phyloP scores from a whole-genome alignment of 106 monocot genomes.

The Hemerocallis citrina region DNA sequence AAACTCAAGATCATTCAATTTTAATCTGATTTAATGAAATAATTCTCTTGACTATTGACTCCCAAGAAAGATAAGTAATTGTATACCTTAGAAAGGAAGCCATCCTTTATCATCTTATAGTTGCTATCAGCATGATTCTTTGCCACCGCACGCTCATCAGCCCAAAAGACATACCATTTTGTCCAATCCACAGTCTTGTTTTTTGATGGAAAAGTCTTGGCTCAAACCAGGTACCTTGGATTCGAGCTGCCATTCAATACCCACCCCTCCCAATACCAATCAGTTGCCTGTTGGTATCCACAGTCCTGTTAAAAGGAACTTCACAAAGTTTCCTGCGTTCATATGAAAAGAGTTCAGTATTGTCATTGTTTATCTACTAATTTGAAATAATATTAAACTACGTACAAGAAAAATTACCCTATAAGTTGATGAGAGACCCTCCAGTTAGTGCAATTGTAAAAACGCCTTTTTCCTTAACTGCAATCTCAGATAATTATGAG shows the following conservation, averaged over 20 bases:
- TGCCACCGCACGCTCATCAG: conserved; percentile 85
- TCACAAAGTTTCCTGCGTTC: conserved; percentile 26
- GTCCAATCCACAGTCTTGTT: conserved; percentile 92
- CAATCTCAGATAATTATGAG: conserved; percentile 45
- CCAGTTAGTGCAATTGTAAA: conserved; percentile 69
- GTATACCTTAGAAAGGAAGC: conserved; percentile 78
- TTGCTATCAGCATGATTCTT: conserved; percentile 89
- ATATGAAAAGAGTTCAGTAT: neutral
- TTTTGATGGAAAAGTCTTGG: no score
- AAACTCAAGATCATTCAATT: no score
- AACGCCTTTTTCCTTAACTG: conserved; percentile 56
- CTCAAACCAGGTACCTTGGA: no score
- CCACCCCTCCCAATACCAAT: no score
- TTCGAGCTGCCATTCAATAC: no score
- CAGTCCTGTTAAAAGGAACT: conserved; percentile 81
- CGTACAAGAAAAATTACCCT: conserved; percentile 20
- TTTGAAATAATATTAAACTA: neutral
- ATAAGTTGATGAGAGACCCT: conserved; percentile 40
- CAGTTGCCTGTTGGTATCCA: no score
- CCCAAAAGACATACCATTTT: conserved; percentile 89
- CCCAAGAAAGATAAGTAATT: neutral
- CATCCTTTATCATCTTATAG: conserved; percentile 70
- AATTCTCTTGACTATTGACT: neutral
- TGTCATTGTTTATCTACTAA: neutral
- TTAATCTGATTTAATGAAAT: no score